phyloP scores from a whole-genome alignment of 2,329 filamentous ascomycete species.

The Fusarium cicatricum region DNA sequence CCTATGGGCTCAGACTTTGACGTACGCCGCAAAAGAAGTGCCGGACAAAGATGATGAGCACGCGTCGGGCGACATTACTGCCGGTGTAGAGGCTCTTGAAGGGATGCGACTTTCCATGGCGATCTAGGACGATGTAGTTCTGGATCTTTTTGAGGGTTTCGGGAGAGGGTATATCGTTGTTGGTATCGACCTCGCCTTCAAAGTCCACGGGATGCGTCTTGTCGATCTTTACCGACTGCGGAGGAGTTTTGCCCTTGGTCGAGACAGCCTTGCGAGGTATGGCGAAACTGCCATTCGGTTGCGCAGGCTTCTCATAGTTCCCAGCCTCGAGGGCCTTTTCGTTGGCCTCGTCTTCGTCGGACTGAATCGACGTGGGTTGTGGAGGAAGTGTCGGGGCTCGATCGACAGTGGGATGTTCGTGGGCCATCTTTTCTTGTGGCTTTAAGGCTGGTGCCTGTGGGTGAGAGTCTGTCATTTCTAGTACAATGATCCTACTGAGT shows the following conservation, averaged over 20 bases:
- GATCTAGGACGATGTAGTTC: slow-evolving; percentile 67
- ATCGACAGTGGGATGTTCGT: slow-evolving; percentile 8
- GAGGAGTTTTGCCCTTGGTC: slow-evolving; percentile 30
- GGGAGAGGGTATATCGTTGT: slow-evolving; percentile 61
- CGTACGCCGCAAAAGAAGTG: slow-evolving; percentile 84
- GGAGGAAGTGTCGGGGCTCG: slow-evolving; percentile 23
- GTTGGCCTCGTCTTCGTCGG: slow-evolving; percentile 2
- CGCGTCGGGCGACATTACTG: slow-evolving; percentile 60
- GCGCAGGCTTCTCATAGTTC: slow-evolving; percentile 3
- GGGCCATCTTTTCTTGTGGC: slow-evolving; percentile 11
- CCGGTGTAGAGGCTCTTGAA: slow-evolving; percentile 72
- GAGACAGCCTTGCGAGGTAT: slow-evolving; percentile 31
- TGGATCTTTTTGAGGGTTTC: slow-evolving; percentile 61
- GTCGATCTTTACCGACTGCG: slow-evolving; percentile 47
- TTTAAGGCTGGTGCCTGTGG: slow-evolving; percentile 14
- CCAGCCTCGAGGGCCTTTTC: slow-evolving; percentile 19
- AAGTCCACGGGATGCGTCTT: slow-evolving; percentile 60
- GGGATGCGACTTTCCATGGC: slow-evolving; percentile 63
- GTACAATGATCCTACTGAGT: neutral
- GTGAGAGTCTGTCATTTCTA: slow-evolving; percentile 24
- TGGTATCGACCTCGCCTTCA: slow-evolving; percentile 62
- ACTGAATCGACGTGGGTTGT: neutral
- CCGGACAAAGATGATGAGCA: slow-evolving; percentile 77
- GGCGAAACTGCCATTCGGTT: slow-evolving; percentile 7
- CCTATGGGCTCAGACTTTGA: slow-evolving; percentile 31